Evolutionary conservation across 75 land plant species (phyloP), one percentile per base, ranked within the genome.

Genomic region (Cunninghamia lanceolata): DNA sequence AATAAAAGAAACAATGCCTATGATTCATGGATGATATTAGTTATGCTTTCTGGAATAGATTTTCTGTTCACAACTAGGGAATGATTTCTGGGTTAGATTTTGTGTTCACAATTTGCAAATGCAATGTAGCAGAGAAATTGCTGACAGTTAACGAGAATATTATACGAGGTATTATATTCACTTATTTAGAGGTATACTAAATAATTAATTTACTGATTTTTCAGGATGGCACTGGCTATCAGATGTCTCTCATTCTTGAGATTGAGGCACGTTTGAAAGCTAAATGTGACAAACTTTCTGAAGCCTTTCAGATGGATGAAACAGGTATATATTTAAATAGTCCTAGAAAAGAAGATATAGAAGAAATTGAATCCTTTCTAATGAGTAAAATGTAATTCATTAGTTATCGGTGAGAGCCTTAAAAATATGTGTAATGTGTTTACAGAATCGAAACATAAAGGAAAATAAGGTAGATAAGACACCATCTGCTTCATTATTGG

Each of bases 221-320:
- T 59, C 85, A 98, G 99, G 99, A 98, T 87, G 95, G 81, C 68
- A 85, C 96, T 83, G 97, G 95, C 32, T 96, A 98, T 83, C 98
- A 94, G 50, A 90, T 91, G 85, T 85, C 90, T 17, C 91, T 98
- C 80, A 88, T 92, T 45, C 93, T 89, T 82, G 97, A 98, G 86
- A 91, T 98, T 86, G 99, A 95, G 70, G 83, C 89, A 28, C 99
- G 96, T 19, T 84, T 98, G 81, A 91, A 90, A 86, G 87, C 88
- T 32, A 98, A 98, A 86, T 94, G 95, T 88, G 97, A 98, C 40
- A 93, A 88, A 77, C 76, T 98, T 66, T 92, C 93, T 53, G 93
- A 94, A 86, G 91, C 95, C 25, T 92, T 96, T 91, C 82, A 87
- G 28, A 86, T 90, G 70, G 94, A 96, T 88, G 96, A 92, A 81